Percentiles rank a stretch among this genome's conserved stretches.
Conservation (phyloP, 2,329 filamentous ascomycete genomes). For the Epichloe amarillans region DNA sequence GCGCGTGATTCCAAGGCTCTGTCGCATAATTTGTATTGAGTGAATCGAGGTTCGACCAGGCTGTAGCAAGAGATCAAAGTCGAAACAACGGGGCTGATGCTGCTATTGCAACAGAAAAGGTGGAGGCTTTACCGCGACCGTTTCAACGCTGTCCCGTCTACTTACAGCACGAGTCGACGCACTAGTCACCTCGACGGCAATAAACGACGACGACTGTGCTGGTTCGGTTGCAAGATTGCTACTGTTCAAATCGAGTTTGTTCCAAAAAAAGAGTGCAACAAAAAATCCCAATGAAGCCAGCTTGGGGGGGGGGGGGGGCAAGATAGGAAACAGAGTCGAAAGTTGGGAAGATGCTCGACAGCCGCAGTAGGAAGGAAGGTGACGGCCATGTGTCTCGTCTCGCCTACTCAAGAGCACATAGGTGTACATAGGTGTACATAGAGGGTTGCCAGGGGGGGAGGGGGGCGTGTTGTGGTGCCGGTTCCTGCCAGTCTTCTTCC, state of each 20-base stretch:
- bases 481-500: too few relatives aligned
- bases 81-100: constrained; percentile 5
- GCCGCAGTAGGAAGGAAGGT: constrained; percentile 9
- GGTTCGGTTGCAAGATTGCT: too few relatives aligned
- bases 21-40: not conserved
- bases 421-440: too few relatives aligned
- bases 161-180: not conserved
- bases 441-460: too few relatives aligned
- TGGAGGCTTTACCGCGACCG: constrained; percentile 1
- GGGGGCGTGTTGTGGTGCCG: too few relatives aligned
- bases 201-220: not conserved
- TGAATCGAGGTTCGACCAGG: not conserved
- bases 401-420: too few relatives aligned
- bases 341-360: constrained; percentile 12
- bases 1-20: not conserved
- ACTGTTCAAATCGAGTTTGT: not conserved
- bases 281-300: not conserved
- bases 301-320: not conserved
- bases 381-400: constrained; percentile 21
- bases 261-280: not conserved
- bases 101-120: constrained; percentile 5
- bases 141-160: not conserved
- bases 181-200: not conserved
- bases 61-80: not conserved
- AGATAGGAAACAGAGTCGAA: not conserved